A percentile compares a stretch with the other conserved stretches of the same genome.
phyloP scores from a whole-genome alignment of 208 protist species.

The Trypanosoma congolense region DNA sequence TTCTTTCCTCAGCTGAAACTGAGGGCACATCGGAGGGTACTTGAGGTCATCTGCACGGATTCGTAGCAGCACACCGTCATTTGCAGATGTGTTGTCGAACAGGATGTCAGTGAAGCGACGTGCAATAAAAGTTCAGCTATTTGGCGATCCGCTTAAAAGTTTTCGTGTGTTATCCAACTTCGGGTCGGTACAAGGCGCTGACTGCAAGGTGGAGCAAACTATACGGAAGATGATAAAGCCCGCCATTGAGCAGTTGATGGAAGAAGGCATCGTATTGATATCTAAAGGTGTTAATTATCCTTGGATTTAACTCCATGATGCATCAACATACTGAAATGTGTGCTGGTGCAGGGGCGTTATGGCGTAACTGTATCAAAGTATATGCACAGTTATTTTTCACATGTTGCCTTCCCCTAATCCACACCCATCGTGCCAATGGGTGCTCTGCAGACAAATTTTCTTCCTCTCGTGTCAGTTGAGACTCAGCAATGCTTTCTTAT shows the following conservation, averaged over 20 bases:
- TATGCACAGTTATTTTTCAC: no score
- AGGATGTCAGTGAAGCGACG: conserved; percentile 44
- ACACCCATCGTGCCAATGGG: no score
- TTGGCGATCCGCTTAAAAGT: conserved; percentile 79
- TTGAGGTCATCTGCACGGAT: conserved; percentile 7
- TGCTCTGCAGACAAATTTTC: no score
- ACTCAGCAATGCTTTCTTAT: no score
- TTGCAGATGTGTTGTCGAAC: conserved; percentile 47
- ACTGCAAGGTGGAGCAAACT: conserved; percentile 71
- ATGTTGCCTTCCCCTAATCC: no score
- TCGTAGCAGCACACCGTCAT: conserved; percentile 15
- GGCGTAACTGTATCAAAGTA: no score
- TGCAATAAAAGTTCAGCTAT: conserved; percentile 72
- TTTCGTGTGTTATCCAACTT: conserved; percentile 81
- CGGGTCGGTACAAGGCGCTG: conserved; percentile 57
- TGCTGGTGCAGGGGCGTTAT: no score
- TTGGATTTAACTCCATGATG: background rate
- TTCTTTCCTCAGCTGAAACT: conserved; percentile 10
- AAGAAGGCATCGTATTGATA: conserved; percentile 56
- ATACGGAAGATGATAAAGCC: conserved; percentile 72
- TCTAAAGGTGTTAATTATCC: background rate
- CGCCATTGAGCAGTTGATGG: conserved; percentile 76
- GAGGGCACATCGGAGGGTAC: background rate
- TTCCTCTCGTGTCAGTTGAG: no score
- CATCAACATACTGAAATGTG: no score